Conservation (phyloP, 257 asterid species). For the Solanum corneliomulleri region DNA sequence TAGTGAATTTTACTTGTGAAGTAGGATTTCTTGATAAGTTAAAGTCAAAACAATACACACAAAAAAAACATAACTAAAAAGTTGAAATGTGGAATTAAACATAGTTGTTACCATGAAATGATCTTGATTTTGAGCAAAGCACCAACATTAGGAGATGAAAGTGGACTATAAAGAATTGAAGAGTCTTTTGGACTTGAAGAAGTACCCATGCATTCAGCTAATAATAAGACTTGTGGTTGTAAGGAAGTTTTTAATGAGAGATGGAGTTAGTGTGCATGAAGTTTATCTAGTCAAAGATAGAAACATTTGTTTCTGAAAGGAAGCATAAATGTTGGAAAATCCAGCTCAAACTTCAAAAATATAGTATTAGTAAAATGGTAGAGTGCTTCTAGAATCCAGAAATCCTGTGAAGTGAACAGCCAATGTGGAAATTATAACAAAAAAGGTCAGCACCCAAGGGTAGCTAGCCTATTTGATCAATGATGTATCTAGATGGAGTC, state of each 20-base stretch:
- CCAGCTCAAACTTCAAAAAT: conserved; percentile 17
- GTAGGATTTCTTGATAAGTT: neutral
- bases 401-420: conserved; percentile 3
- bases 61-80: neutral
- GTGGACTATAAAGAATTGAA: conserved; percentile 35
- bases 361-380: neutral
- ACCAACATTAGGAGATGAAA: conserved; percentile 48
- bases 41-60: neutral
- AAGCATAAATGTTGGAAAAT: conserved; percentile 31
- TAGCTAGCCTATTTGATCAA: neutral
- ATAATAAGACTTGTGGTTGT: neutral
- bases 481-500: neutral
- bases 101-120: conserved; percentile 40
- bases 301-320: neutral
- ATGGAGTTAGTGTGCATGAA: neutral
- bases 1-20: neutral
- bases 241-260: neutral
- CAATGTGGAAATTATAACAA: neutral
- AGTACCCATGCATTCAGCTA: conserved; percentile 7
- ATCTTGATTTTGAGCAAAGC: conserved; percentile 67
- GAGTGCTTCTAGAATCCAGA: conserved; percentile 13
- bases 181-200: conserved; percentile 9
- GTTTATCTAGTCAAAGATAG: neutral
- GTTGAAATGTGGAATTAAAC: neutral
- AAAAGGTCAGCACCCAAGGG: neutral